Conservation (phyloP, 306 rosid species). For the Elaeagnus macrophylla region DNA sequence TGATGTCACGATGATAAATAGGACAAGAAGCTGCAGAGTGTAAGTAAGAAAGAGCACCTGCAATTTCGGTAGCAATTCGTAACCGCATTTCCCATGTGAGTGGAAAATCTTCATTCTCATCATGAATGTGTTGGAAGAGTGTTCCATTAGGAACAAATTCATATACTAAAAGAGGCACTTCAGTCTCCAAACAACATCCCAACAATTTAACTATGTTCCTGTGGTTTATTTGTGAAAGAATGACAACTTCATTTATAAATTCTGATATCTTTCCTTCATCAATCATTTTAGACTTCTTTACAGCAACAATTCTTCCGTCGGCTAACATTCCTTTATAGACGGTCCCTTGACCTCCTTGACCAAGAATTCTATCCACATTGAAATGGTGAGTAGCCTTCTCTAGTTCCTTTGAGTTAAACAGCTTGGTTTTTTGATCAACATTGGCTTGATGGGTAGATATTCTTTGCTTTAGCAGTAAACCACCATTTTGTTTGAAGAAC, state of each 20-base stretch:
- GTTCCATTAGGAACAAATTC: constrained; percentile 16
- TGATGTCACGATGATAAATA: constrained; percentile 18
- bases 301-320: constrained; percentile 16
- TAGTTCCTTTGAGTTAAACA: constrained; percentile 3
- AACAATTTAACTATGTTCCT: constrained; percentile 10
- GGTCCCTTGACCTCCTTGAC: constrained; percentile 24
- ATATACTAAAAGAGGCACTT: constrained; percentile 11
- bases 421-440: neutral
- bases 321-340: constrained; percentile 22
- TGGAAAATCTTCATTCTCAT: neutral
- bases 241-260: constrained; percentile 15
- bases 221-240: constrained; percentile 16
- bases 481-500: constrained; percentile 16
- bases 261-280: neutral
- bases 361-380: constrained; percentile 12
- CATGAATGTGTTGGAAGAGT: neutral
- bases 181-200: constrained; percentile 16
- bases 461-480: constrained; percentile 11
- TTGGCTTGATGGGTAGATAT: neutral
- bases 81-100: constrained; percentile 9
- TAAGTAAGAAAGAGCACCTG: constrained; percentile 17
- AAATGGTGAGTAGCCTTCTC: constrained; percentile 16
- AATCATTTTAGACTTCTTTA: constrained; percentile 17
- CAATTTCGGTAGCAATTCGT: constrained; percentile 7
- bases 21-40: constrained; percentile 10